A percentile compares a stretch with the other conserved stretches of the same genome.
phyloP scores from a whole-genome alignment of 192 early-diverging fungal species.

The Paraglomus brasilianum region DNA sequence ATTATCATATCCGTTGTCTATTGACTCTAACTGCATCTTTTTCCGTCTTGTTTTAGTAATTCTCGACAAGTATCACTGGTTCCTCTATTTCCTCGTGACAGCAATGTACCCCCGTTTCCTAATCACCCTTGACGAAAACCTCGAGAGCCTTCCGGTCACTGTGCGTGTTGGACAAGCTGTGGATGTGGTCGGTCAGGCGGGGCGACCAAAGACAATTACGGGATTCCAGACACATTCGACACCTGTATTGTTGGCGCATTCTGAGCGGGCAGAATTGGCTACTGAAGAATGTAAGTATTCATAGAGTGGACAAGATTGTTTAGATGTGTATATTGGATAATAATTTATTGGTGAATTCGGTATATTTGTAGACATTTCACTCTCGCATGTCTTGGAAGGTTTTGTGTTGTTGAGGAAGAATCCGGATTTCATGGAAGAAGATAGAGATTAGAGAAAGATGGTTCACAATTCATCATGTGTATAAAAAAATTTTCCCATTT shows the following conservation, averaged over 20 bases:
- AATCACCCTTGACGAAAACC: slow-evolving; percentile 90
- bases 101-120: slow-evolving; percentile 98
- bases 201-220: slow-evolving; percentile 97
- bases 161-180: slow-evolving; percentile 99
- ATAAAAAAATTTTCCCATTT: background rate
- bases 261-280: slow-evolving; percentile 96
- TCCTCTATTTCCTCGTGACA: slow-evolving; percentile 90
- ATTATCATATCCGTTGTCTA: slow-evolving; percentile 1
- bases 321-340: slow-evolving; percentile 7
- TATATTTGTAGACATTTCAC: slow-evolving; percentile 56
- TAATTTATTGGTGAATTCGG: background rate
- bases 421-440: slow-evolving; percentile 77
- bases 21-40: background rate
- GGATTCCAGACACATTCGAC: slow-evolving; percentile 99
- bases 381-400: slow-evolving; percentile 87
- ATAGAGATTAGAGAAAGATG: slow-evolving; percentile 43
- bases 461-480: background rate
- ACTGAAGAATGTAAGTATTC: slow-evolving; percentile 84
- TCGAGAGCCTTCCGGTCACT: slow-evolving; percentile 78
- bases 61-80: slow-evolving; percentile 85
- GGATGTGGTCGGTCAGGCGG: slow-evolving; percentile 99
- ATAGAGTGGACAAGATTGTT: background rate
- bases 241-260: slow-evolving; percentile 93
- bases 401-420: slow-evolving; percentile 97
- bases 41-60: slow-evolving; percentile 56